A percentile compares a stretch with the other conserved stretches of the same genome.
phyloP scores from a whole-genome alignment of 1,284 basidiomycete species.

The Tilletia indica region DNA sequence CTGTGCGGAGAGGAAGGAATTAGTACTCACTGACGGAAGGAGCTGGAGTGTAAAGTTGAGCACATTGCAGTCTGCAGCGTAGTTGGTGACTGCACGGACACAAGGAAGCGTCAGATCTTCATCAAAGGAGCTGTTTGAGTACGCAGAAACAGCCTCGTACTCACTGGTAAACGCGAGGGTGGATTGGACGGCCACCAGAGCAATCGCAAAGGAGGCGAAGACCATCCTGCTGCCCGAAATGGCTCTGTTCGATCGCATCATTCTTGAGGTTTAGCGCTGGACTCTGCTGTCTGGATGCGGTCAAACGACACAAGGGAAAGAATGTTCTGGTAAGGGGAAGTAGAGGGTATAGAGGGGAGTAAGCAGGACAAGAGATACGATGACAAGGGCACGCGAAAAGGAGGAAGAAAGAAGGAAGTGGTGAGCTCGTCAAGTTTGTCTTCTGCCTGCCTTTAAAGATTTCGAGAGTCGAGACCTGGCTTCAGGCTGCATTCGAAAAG shows the following conservation, averaged over 20 bases:
- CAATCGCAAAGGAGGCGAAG: not conserved
- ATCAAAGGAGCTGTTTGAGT: not conserved
- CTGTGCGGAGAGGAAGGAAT: not conserved
- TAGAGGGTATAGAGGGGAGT: no score
- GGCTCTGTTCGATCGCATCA: not conserved
- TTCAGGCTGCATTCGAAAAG: no score
- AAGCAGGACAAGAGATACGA: no score
- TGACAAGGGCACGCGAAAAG: no score
- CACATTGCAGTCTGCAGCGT: not conserved
- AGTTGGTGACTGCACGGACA: not conserved
- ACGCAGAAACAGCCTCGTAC: not conserved
- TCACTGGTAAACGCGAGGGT: not conserved
- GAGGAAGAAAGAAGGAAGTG: no score
- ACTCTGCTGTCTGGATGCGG: no score
- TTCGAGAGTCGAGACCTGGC: no score
- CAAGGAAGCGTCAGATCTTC: not conserved
- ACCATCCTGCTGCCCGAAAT: not conserved
- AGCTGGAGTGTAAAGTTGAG: conserved; percentile 8
- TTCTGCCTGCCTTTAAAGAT: no score
- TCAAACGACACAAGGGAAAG: no score
- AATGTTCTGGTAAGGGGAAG: no score
- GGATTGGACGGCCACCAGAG: not conserved
- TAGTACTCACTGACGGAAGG: not conserved
- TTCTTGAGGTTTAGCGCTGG: not conserved
- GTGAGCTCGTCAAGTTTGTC: no score